Conservation (phyloP, 2,329 filamentous ascomycete genomes). For the Lecanosticta acicola region DNA sequence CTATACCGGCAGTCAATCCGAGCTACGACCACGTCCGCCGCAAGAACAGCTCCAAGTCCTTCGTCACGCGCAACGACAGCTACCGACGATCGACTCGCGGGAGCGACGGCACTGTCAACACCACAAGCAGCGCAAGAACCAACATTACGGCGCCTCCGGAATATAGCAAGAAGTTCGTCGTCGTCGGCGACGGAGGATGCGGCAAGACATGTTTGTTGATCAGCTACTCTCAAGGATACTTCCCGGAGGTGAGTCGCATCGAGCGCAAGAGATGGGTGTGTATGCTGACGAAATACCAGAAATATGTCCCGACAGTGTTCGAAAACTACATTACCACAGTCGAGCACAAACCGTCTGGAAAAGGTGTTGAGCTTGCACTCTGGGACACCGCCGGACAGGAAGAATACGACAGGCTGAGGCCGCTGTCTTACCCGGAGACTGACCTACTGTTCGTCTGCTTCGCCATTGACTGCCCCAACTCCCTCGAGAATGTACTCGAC, state of each 20-base stretch:
- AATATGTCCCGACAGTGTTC: constrained; percentile 99
- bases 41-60: constrained; percentile 43
- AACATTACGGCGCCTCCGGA: constrained; percentile 83
- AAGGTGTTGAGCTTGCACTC: constrained; percentile 90
- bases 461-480: constrained; percentile 97
- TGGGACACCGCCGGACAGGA: constrained; percentile 99
- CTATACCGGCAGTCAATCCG: constrained; percentile 32
- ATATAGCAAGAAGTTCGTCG: constrained; percentile 98
- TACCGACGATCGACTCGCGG: constrained; percentile 41
- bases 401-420: constrained; percentile 93
- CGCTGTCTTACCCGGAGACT: constrained; percentile 95
- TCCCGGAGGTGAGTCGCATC: constrained; percentile 72
- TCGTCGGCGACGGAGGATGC: constrained; percentile 95
- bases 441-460: constrained; percentile 98
- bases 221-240: constrained; percentile 97
- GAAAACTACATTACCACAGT: constrained; percentile 99
- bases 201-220: constrained; percentile 98
- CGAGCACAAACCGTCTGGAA: constrained; percentile 77
- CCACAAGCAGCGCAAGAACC: constrained; percentile 68
- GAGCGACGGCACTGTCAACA: constrained; percentile 87
- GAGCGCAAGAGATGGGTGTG: constrained; percentile 1
- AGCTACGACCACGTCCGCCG: constrained; percentile 55
- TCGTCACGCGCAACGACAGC: constrained; percentile 31
- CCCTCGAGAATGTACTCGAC: constrained; percentile 95
- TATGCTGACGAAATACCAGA: constrained; percentile 51